Base-by-base conservation (phyloP, 2,329 filamentous ascomycete species). In the Colletotrichum lindemuthianum region DNA sequence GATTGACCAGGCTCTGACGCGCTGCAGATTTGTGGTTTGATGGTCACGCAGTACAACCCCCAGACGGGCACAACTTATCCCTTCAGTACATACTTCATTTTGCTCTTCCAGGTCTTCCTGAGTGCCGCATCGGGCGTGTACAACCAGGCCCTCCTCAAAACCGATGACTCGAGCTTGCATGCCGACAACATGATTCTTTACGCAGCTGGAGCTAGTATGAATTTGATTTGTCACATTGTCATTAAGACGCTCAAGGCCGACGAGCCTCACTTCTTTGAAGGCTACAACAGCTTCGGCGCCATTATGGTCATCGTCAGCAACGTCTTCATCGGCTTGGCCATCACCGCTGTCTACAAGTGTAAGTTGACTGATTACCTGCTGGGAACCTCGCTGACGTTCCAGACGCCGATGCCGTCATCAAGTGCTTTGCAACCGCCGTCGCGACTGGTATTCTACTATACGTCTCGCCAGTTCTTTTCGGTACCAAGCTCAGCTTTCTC, bases 321-420 rank as follows among this genome's bases (percentile, higher is more conserved):
- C 49, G 73, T 75, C 47, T 75, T 75, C 60, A 73, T 76, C 51
- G 74, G 74, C 16, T 68, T 76, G 24, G 74, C 73, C n/a, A 75
- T 75, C 39, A 75, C 74, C 13, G 73, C 72, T 5, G 74, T 76
- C 6, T 76, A 76, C 66, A 75, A 74, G 66, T 76, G 74, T 74
- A 53, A 64, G 71, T 69, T n/a, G 6, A 48, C 39, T 24, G 32
- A 10, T 16, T 8, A 10, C 13, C 16, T 16, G 10, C 15, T 9
- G n/a, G 8, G 10, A 16, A 9, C 7, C 24, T 24, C 44, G 33
- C 57, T 68, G 34, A 69, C 57, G 16, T 39, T 43, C 11, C 39
- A 76, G 73, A 76, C 60, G 74, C 74, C 60, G 72, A 76, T 60
- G 74, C 74, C 16, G 69, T 76, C 45, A 71, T 75, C 66, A 75